These are phyloP conservation scores for Eucalyptus caleyi DNA, from an alignment of 345 rosid species.

Conservation along the genomic window DNA sequence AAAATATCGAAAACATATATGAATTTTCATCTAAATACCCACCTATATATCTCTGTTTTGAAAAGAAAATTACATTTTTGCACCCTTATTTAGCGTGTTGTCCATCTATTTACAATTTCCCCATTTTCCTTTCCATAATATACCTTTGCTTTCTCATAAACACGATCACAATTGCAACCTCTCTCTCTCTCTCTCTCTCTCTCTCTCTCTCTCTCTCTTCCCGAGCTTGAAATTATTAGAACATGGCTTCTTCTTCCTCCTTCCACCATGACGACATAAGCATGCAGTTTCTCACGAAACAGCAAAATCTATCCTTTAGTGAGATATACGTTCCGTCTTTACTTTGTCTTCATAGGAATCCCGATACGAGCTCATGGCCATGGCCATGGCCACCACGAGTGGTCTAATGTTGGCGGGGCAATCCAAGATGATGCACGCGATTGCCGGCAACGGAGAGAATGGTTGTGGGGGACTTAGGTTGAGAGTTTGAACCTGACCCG, in stretches of 20 bases:
- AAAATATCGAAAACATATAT: not conserved
- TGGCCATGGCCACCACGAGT: not conserved
- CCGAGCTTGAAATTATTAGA: no score
- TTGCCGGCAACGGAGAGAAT: not conserved
- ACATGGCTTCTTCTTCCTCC: not conserved
- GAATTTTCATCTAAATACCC: not conserved
- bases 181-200: not conserved
- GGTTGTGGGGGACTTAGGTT: not conserved
- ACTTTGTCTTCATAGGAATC: not conserved
- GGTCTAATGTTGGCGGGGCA: not conserved
- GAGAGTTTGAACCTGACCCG: no score
- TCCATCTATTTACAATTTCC: not conserved
- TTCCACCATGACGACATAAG: not conserved
- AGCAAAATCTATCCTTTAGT: not conserved
- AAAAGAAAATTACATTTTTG: not conserved
- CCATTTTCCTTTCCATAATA: not conserved
- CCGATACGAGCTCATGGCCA: not conserved
- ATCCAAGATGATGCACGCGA: not conserved
- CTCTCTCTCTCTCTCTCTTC: not conserved
- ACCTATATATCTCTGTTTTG: not conserved
- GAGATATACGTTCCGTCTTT: not conserved
- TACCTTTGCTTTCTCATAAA: not conserved
- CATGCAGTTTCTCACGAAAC: not conserved
- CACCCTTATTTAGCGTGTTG: not conserved
- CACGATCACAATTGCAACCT: not conserved